Base-by-base conservation (phyloP, 345 rosid species). In the Dimocarpus longan region DNA sequence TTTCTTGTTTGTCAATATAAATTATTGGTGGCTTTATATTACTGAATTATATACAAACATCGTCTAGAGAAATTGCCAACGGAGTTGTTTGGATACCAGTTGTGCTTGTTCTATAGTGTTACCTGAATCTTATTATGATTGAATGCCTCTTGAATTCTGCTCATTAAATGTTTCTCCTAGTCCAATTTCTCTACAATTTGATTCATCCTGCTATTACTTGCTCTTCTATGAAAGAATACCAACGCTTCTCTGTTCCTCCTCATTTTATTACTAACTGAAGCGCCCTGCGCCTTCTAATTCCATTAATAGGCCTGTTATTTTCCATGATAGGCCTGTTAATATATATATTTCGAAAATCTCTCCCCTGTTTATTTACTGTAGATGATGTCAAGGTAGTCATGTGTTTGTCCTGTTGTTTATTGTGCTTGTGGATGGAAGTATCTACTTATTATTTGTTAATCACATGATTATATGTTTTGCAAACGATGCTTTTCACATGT, bases 281-380 rank as follows among this genome's bases (percentile, higher is more conserved):
- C 72, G 26, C 46, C 67, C 54, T 56, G n/a, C 21, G 8, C 67
- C 48, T 24, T 71, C 50, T 50, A n/a, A 48, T 67, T 21, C 10
- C 37, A 5, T 75, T 11, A 43, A 70, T 84, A 93, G 99, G 97
- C 66, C 83, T 95, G 73, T 95, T 98, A 37, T 95, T 95, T 84
- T 95, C 5, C 50, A n/a, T n/a, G n/a, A n/a, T n/a, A 10, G 37
- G 18, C 37, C 11, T n/a, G n/a, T n/a, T n/a, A n/a, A n/a, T n/a
- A n/a, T n/a, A n/a, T n/a, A n/a, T n/a, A n/a, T n/a, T n/a, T n/a
- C n/a, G n/a, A n/a, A n/a, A n/a, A n/a, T n/a, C n/a, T n/a, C n/a
- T n/a, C n/a, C n/a, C n/a, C n/a, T n/a, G n/a, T n/a, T n/a, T n/a
- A n/a, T n/a, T n/a, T n/a, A n/a, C n/a, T n/a, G n/a, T n/a, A n/a